Base-by-base conservation (phyloP, 164 flowering plant species). In the Hamamelis virginiana region DNA sequence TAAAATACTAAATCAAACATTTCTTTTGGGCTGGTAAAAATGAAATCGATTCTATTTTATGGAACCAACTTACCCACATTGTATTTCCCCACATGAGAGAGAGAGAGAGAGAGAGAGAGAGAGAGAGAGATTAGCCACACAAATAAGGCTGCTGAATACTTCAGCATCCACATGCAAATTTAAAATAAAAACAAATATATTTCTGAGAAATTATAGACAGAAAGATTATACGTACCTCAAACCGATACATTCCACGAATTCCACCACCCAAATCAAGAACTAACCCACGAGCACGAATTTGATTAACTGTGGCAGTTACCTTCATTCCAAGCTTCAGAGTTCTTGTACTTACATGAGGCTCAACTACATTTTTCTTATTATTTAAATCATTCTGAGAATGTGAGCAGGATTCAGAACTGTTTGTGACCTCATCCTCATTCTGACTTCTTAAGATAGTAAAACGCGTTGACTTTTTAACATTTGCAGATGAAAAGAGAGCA, bases 241-340 rank as follows among this genome's bases (percentile, higher is more conserved):
- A 92, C 44, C 81, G 80, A 67, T 83, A 88, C 97, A 93, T 91
- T 59, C 96, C 99, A 63, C 81, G 88, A 62, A 91, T 65, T 70
- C 89, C 92, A 68, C 84, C 82, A 33, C 91, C 94, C 86, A 92
- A 79, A 80, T 92, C 90, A 73, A 96, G 91, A 48, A 96, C 93
- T 65, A 95, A 71, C 26, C 99, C 99, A 59, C 69, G 93, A 4
- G 84, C 73, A 53, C 97, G 99, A 67, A 91, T 71, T 83, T 92
- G 89, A 77, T 74, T 59, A 68, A 96, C 89, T 69, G 72, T 86
- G 28, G 94, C 99, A 25, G 74, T 76, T n/a, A 85, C 65, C 69
- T 75, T 72, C 64, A 75, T 83, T 57, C 99, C 98, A 47, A 93
- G 57, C 80, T 80, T 89, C 74, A 92, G 65, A 4, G 78, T 82